Evolutionary conservation across 1,139 yeast genomes (phyloP).

Genomic region (Candida sanyaensis): DNA sequence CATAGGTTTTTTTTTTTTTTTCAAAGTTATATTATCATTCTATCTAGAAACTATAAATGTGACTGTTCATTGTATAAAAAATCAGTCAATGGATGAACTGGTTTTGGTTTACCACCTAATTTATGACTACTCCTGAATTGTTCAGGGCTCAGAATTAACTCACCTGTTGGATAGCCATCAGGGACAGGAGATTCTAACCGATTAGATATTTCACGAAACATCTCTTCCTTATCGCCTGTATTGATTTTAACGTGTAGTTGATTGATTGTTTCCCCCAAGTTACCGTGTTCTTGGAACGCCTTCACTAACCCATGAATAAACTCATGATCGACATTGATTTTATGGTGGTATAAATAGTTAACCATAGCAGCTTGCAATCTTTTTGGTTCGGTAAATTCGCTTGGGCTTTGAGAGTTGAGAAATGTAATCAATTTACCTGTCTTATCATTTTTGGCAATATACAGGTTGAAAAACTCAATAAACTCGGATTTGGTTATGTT

Average conservation of each 20-base stretch:
- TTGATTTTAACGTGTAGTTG: slow-evolving; percentile 12
- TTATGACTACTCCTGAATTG: slow-evolving; percentile 27
- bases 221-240: slow-evolving; percentile 5
- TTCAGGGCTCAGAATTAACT: slow-evolving; percentile 18
- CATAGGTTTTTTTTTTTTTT: no score
- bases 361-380: slow-evolving; percentile 27
- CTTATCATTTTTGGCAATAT: slow-evolving; percentile 36
- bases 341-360: slow-evolving; percentile 27
- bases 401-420: slow-evolving; percentile 59
- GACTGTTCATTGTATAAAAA: slow-evolving; percentile 31
- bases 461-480: slow-evolving; percentile 50
- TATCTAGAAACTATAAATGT: slow-evolving; percentile 23
- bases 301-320: slow-evolving; percentile 27
- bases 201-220: slow-evolving; percentile 15
- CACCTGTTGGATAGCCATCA: slow-evolving; percentile 28
- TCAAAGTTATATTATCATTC: no score
- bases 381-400: slow-evolving; percentile 25
- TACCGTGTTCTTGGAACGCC: slow-evolving; percentile 17
- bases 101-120: slow-evolving; percentile 33
- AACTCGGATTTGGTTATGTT: slow-evolving; percentile 59
- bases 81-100: slow-evolving; percentile 32
- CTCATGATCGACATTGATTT: slow-evolving; percentile 27
- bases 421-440: slow-evolving; percentile 63
- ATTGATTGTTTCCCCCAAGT: slow-evolving; percentile 17
- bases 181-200: slow-evolving; percentile 27